phyloP scores from a whole-genome alignment of 2,329 filamentous ascomycete species.

The Penicillium griseofulvum region DNA sequence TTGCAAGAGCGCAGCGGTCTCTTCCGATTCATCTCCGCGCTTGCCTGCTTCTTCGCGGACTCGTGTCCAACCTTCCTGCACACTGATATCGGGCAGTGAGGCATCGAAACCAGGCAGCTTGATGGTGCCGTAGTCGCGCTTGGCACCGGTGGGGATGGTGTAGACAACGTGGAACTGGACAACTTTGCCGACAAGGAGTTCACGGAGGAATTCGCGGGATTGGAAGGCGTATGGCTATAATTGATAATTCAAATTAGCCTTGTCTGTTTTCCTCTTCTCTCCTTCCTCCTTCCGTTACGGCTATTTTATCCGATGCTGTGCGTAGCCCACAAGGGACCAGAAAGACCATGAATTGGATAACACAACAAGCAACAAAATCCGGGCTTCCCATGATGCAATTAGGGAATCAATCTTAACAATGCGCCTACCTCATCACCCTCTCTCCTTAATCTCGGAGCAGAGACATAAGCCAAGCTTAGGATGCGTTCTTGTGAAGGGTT shows the following conservation, averaged over 20 bases:
- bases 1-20: slow-evolving; percentile 68
- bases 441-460: slow-evolving; percentile 78
- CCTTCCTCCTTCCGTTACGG: neutral
- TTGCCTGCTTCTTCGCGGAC: slow-evolving; percentile 90
- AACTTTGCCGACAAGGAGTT: slow-evolving; percentile 78
- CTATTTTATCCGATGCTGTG: neutral
- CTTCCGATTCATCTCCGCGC: slow-evolving; percentile 77
- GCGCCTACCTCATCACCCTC: slow-evolving; percentile 75
- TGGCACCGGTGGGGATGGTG: slow-evolving; percentile 72
- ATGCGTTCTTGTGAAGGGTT: slow-evolving; percentile 80
- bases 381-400: neutral
- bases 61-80: slow-evolving; percentile 89
- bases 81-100: slow-evolving; percentile 74
- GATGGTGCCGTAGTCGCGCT: slow-evolving; percentile 83
- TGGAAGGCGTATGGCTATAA: slow-evolving; percentile 77
- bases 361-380: neutral
- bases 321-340: neutral
- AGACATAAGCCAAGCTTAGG: slow-evolving; percentile 88
- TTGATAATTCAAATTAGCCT: neutral
- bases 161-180: slow-evolving; percentile 84
- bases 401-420: slow-evolving; percentile 2
- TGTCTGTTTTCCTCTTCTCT: neutral
- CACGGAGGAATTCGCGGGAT: slow-evolving; percentile 88
- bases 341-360: neutral
- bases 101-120: slow-evolving; percentile 67